A percentile compares a stretch with the other conserved stretches of the same genome.
Conservation (phyloP, 2,329 filamentous ascomycete species). For the Aschersonia sp. region DNA sequence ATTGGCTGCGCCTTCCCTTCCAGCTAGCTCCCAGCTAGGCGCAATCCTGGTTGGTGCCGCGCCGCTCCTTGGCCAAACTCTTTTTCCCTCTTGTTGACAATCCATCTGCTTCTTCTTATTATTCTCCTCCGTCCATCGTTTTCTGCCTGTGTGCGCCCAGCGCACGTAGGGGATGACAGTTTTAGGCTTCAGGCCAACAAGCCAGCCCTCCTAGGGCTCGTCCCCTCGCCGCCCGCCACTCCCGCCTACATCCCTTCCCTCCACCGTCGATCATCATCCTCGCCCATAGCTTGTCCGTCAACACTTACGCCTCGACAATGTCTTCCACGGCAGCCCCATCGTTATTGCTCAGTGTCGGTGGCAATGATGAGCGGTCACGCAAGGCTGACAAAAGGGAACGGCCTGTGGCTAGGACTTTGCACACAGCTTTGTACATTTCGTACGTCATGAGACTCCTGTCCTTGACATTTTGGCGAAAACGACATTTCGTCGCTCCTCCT, state of each 20-base stretch:
- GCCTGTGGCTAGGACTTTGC: constrained; percentile 8
- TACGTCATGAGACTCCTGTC: constrained; percentile 6
- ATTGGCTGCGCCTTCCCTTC: background rate
- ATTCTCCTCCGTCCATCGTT: background rate
- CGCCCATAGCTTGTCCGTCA: too few species aligned
- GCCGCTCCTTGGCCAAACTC: too few species aligned
- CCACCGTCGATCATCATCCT: background rate
- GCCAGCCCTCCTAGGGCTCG: background rate
- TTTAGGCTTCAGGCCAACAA: background rate
- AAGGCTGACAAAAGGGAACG: constrained; percentile 5
- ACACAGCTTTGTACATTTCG: constrained; percentile 19
- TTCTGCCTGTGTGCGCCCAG: background rate
- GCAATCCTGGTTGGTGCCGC: too few species aligned
- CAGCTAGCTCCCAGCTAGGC: too few species aligned
- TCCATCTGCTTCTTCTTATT: background rate
- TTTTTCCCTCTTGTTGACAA: background rate
- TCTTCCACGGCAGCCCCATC: background rate
- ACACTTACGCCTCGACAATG: background rate
- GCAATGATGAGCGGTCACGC: constrained; percentile 11
- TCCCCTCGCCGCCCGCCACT: background rate
- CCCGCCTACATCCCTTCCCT: background rate
- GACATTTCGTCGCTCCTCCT: background rate
- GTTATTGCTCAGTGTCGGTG: constrained; percentile 3
- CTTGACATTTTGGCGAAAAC: background rate
- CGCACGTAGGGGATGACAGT: background rate